A percentile compares a stretch with the other conserved stretches of the same genome.
Conservation (phyloP, 1,284 basidiomycete species). For the Chondrostereum purpureum region DNA sequence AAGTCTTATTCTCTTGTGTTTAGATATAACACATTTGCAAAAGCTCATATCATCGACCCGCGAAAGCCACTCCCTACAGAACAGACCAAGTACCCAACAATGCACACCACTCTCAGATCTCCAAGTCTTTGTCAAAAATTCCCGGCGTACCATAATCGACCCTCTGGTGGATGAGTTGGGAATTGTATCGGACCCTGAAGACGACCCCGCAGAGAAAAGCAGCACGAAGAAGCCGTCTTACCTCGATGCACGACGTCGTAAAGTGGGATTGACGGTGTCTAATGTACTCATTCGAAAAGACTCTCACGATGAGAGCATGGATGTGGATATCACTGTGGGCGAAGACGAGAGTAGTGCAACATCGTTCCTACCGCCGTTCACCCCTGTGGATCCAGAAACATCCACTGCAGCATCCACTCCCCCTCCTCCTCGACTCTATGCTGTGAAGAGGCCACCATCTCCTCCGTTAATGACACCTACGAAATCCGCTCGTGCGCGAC, state of each 20-base stretch:
- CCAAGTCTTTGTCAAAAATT: slow-evolving; percentile 52
- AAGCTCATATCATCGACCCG: slow-evolving; percentile 33
- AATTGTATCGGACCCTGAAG: slow-evolving; percentile 34
- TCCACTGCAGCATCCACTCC: slow-evolving; percentile 1
- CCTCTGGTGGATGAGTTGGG: slow-evolving; percentile 44
- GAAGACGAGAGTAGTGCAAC: slow-evolving; percentile 13
- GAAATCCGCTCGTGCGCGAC: slow-evolving; percentile 15
- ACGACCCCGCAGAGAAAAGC: slow-evolving; percentile 18
- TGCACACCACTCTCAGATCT: slow-evolving; percentile 48
- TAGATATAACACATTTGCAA: slow-evolving; percentile 37
- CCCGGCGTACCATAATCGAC: slow-evolving; percentile 48
- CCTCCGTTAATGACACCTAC: slow-evolving; percentile 13
- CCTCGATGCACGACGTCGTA: slow-evolving; percentile 36
- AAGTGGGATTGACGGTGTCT: slow-evolving; percentile 32
- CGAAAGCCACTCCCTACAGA: slow-evolving; percentile 28
- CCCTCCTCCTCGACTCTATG: background rate
- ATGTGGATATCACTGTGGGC: slow-evolving; percentile 43
- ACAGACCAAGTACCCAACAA: slow-evolving; percentile 32
- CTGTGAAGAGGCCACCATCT: background rate
- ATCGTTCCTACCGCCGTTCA: slow-evolving; percentile 1
- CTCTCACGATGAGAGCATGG: slow-evolving; percentile 49
- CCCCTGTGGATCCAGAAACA: slow-evolving; percentile 3
- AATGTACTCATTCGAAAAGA: slow-evolving; percentile 49
- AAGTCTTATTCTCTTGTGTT: slow-evolving; percentile 1
- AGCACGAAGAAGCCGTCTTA: slow-evolving; percentile 7